A percentile compares a stretch with the other conserved stretches of the same genome.
These are phyloP conservation scores for Verticillium albo-atrum DNA, from an alignment of 2,329 filamentous ascomycete species.

Conservation along the genomic window DNA sequence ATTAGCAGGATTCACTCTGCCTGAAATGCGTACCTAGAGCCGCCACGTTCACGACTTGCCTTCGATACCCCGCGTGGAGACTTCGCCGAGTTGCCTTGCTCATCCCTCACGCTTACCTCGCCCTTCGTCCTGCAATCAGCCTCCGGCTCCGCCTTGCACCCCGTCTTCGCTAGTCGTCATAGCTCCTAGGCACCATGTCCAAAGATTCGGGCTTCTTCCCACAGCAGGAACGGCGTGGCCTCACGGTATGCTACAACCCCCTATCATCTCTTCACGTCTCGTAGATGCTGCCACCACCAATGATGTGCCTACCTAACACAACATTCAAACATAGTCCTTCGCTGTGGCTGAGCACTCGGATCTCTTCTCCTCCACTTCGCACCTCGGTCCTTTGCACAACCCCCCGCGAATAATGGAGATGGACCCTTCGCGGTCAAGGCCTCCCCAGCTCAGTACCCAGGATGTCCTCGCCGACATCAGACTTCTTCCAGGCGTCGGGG, in stretches of 20 bases:
- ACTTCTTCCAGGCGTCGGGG: neutral
- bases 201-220: neutral
- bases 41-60: neutral
- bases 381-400: neutral
- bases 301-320: neutral
- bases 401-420: constrained; percentile 2
- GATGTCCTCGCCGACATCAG: neutral
- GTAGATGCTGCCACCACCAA: too few species aligned
- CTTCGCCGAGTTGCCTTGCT: neutral
- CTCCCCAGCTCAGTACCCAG: neutral
- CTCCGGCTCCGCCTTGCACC: neutral
- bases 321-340: neutral
- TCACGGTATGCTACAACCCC: neutral
- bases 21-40: neutral
- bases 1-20: neutral
- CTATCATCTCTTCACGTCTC: neutral
- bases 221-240: neutral
- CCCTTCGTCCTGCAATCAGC: neutral
- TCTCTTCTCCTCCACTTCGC: neutral
- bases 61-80: neutral
- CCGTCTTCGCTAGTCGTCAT: neutral
- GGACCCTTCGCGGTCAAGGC: constrained; percentile 2
- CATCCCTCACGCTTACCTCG: neutral
- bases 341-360: neutral
- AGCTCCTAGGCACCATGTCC: neutral